Evolutionary conservation across 768 basidiomycete genomes (phyloP).

Genomic region (Auricularia auricula-judae): DNA sequence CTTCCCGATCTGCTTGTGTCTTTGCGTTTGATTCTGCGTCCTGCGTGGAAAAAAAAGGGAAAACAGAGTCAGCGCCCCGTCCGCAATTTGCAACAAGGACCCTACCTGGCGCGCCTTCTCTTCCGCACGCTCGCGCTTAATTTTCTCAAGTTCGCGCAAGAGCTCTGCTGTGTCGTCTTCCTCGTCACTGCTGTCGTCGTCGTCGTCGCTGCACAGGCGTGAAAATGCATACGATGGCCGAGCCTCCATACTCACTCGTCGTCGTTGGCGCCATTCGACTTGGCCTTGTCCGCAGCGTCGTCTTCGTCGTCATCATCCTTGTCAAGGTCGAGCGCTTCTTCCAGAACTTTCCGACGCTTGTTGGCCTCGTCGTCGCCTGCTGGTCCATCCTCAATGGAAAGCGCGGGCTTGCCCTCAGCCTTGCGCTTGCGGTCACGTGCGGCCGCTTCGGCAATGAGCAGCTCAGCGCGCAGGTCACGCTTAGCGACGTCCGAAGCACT

Average conservation of each 20-base stretch:
- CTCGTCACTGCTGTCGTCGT: conserved; percentile 44
- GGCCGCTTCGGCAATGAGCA: conserved; percentile 77
- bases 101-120: conserved; percentile 60
- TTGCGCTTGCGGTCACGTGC: conserved; percentile 86
- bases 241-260: conserved; percentile 13
- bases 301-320: conserved; percentile 81
- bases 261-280: conserved; percentile 26
- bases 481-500: conserved; percentile 64
- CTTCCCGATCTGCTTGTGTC: conserved; percentile 42
- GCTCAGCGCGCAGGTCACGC: conserved; percentile 72
- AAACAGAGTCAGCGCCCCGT: not conserved
- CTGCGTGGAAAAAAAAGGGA: conserved; percentile 15
- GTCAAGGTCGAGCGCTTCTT: conserved; percentile 80
- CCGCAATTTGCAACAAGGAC: not conserved
- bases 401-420: conserved; percentile 54
- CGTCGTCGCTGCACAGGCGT: conserved; percentile 29
- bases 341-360: conserved; percentile 80
- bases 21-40: conserved; percentile 56
- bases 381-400: conserved; percentile 19
- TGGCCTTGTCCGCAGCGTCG: conserved; percentile 11
- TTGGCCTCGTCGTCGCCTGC: conserved; percentile 55
- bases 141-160: conserved; percentile 94
- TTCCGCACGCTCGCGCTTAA: conserved; percentile 89
- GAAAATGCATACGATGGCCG: conserved; percentile 7
- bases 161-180: conserved; percentile 92